Evolutionary conservation across 2,329 filamentous ascomycete species (phyloP).

Genomic region (Colletotrichum sp.): DNA sequence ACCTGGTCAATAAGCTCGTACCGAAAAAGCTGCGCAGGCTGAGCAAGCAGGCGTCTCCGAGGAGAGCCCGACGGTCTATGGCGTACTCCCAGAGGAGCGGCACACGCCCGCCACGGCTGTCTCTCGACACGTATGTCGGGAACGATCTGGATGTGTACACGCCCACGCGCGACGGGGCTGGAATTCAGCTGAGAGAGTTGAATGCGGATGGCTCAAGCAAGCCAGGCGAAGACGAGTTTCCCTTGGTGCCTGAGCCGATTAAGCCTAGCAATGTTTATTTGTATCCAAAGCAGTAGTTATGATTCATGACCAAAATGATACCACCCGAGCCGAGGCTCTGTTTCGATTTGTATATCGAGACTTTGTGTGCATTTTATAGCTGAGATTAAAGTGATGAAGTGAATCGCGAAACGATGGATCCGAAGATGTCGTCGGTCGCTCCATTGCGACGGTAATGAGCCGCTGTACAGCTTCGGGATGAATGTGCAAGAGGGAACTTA

Average conservation of each 20-base stretch:
- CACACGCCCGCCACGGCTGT: neutral
- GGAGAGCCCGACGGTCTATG: neutral
- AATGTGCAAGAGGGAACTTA: neutral
- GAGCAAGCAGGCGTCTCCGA: neutral
- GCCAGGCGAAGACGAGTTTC: neutral
- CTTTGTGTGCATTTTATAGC: neutral
- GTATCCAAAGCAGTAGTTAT: slow-evolving; percentile 9
- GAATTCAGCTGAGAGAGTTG: slow-evolving; percentile 6
- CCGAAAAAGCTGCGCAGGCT: slow-evolving; percentile 10
- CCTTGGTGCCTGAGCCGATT: neutral
- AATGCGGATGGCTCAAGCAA: neutral
- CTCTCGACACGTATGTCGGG: neutral
- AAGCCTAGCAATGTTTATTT: slow-evolving; percentile 16
- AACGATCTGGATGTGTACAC: neutral
- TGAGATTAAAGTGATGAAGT: neutral
- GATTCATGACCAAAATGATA: slow-evolving; percentile 20
- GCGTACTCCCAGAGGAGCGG: neutral
- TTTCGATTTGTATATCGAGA: neutral
- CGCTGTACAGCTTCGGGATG: too few relatives aligned
- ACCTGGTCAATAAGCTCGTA: slow-evolving; percentile 23
- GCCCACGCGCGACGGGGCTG: neutral
- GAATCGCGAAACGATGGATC: neutral
- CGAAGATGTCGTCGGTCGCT: neutral
- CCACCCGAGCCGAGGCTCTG: neutral
- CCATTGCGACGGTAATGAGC: too few relatives aligned